Conservation (phyloP, 2,329 filamentous ascomycete species). For the Phialemonium atrogriseum region DNA sequence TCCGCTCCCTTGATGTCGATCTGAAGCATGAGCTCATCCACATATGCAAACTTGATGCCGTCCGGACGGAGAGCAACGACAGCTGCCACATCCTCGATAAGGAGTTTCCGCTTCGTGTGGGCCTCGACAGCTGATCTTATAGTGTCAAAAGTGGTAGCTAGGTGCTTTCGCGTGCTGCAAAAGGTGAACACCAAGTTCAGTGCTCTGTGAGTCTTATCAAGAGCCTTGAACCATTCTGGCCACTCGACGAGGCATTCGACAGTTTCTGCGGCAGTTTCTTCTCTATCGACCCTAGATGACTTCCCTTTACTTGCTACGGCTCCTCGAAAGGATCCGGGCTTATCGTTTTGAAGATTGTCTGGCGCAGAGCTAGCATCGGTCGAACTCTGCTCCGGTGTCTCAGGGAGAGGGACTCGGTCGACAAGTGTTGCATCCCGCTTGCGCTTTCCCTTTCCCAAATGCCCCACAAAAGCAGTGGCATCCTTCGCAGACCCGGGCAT, state of each 20-base stretch:
- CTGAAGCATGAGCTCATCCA: constrained; percentile 76
- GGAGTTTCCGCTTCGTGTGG: constrained; percentile 64
- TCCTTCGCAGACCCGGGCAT: too few relatives aligned
- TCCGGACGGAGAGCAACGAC: constrained; percentile 71
- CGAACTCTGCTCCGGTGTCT: too few relatives aligned
- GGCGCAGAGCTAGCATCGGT: too few relatives aligned
- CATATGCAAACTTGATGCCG: constrained; percentile 75
- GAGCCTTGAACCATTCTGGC: constrained; percentile 64
- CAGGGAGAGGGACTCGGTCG: too few relatives aligned
- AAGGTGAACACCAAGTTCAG: constrained; percentile 93
- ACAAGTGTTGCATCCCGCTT: too few relatives aligned
- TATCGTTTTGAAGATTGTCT: too few relatives aligned
- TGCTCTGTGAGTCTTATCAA: constrained; percentile 73
- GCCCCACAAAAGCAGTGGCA: too few relatives aligned
- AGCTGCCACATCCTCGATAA: constrained; percentile 71
- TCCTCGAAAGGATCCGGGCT: too few relatives aligned
- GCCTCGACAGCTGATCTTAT: constrained; percentile 78
- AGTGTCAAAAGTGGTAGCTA: constrained; percentile 85
- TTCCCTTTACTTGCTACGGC: constrained; percentile 9
- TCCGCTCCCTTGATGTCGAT: constrained; percentile 66
- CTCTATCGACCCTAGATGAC: not conserved
- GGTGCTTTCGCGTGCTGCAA: constrained; percentile 83
- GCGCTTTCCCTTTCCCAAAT: too few relatives aligned
- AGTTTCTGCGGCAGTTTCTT: constrained; percentile 5
- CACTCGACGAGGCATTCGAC: constrained; percentile 44